Evolutionary conservation across 129 eudicot species (phyloP), one percentile per base, ranked within the genome.

Genomic region (Flaveria trinervia): DNA sequence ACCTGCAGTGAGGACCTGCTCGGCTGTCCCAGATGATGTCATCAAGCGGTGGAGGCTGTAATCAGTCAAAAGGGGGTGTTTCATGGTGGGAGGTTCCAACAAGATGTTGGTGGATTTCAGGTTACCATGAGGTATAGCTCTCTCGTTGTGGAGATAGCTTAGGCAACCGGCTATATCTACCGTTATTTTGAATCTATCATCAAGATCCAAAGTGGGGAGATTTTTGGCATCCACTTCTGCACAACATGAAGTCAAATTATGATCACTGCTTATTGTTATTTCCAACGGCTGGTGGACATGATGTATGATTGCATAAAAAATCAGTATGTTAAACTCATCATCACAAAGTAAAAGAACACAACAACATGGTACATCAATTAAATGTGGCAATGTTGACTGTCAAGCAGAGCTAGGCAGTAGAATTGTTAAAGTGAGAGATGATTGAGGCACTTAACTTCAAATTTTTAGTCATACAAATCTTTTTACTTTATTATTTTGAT

Each of bases 121-220:
- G 91, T 87, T 92, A 64, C 97, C 97, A 61, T 92, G 97, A 77
- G 96, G 96, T 76, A 89, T 89, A 39, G 91, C 88, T 62, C 84
- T 85, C 73, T 92, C 91, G 13, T 81, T 86, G 86, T 92, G 96
- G 33, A 92, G 96, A 85, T 84, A 86, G 68, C 86, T 86, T 7
- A 92, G 85, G 61, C 97, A 92, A 22, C 84, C 70, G 28, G 96
- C 97, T 50, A 87, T 83, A 65, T 87, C 91, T 60, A 81, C 70
- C 0, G 92, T 81, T 23, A 89, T 84, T 73, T 65, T 87, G 61
- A 84, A 86, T 65, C 97, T 71, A 46, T 85, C 85, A 15, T 60
- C 71, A 30, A 92, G 84, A 72, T 88, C 75, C 67, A 92, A 68
- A 4, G 70, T 46, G 0, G 87, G 92, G 65, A 85, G 77, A 22